These are phyloP conservation scores for Apiospora phragmitis DNA, from an alignment of 2,329 filamentous ascomycete genomes.

Conservation along the genomic window DNA sequence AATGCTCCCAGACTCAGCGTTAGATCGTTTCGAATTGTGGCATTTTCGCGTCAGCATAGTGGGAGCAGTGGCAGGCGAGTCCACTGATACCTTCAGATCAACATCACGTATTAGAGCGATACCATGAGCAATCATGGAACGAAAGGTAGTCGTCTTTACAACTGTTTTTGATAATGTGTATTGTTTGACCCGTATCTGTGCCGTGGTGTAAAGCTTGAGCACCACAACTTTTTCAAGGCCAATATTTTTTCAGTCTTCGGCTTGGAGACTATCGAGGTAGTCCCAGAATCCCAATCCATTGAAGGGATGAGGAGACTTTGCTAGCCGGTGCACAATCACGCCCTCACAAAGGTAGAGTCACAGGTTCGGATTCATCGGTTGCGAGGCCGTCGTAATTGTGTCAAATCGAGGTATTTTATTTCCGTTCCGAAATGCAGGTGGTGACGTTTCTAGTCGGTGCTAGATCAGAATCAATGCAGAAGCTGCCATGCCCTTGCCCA, in stretches of 20 bases:
- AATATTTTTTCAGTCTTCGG: slow-evolving; percentile 53
- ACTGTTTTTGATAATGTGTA: slow-evolving; percentile 2
- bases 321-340: slow-evolving; percentile 45
- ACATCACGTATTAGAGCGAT: neutral
- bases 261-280: slow-evolving; percentile 58
- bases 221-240: slow-evolving; percentile 64
- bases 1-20: neutral
- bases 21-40: neutral
- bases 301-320: slow-evolving; percentile 53
- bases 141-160: neutral
- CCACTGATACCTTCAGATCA: neutral
- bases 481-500: slow-evolving; percentile 12
- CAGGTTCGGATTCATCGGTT: slow-evolving; percentile 7
- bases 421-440: slow-evolving; percentile 16
- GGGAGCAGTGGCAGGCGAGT: neutral
- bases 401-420: slow-evolving; percentile 16
- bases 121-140: neutral
- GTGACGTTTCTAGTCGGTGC: slow-evolving; percentile 22
- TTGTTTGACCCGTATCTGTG: slow-evolving; percentile 70
- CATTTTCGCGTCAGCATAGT: neutral
- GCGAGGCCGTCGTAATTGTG: slow-evolving; percentile 3
- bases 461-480: slow-evolving; percentile 33
- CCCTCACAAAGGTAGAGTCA: slow-evolving; percentile 7
- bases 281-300: slow-evolving; percentile 55
- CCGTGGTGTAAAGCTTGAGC: slow-evolving; percentile 54